Percentiles rank a stretch among this genome's conserved stretches.
Evolutionary conservation across 805 yeast genomes (phyloP).

Genomic region (Helenozyma rhizophorensis): DNA sequence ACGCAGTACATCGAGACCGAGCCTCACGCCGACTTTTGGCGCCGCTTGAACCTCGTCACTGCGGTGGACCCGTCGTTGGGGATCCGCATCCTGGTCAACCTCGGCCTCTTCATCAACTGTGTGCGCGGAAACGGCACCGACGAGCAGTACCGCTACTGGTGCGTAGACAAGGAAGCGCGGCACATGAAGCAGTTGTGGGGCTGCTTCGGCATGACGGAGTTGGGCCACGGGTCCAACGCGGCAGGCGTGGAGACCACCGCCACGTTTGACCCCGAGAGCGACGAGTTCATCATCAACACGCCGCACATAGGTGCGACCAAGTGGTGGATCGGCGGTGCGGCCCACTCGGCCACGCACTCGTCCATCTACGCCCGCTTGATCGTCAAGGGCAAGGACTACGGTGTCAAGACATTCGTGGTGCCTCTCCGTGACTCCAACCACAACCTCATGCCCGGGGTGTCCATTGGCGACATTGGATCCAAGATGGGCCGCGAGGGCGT

Average conservation of each 20-base stretch:
- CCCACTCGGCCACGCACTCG: slow-evolving; percentile 43
- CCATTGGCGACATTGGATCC: slow-evolving; percentile 44
- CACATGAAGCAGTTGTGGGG: slow-evolving; percentile 29
- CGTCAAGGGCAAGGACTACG: slow-evolving; percentile 42
- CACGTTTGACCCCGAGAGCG: slow-evolving; percentile 35
- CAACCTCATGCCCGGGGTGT: slow-evolving; percentile 39
- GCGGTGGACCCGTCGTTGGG: slow-evolving; percentile 37
- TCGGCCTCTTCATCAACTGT: slow-evolving; percentile 37
- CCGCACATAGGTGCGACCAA: slow-evolving; percentile 47
- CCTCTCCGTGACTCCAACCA: slow-evolving; percentile 43
- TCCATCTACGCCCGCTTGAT: slow-evolving; percentile 39
- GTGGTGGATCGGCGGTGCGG: slow-evolving; percentile 51
- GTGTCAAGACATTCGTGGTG: slow-evolving; percentile 43
- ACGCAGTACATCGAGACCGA: slow-evolving; percentile 34
- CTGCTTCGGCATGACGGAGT: slow-evolving; percentile 20
- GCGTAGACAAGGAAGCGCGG: slow-evolving; percentile 28
- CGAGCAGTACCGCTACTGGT: slow-evolving; percentile 36
- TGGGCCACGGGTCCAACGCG: slow-evolving; percentile 19
- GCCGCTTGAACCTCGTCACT: slow-evolving; percentile 33
- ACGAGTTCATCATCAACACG: slow-evolving; percentile 41
- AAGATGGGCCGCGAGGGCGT: slow-evolving; percentile 49
- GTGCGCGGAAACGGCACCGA: slow-evolving; percentile 39
- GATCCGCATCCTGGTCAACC: slow-evolving; percentile 35
- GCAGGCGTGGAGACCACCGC: slow-evolving; percentile 22
- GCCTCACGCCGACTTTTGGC: slow-evolving; percentile 25